These are phyloP conservation scores for Athelia psychrophila DNA, from an alignment of 1,284 basidiomycete species.

Conservation along the genomic window DNA sequence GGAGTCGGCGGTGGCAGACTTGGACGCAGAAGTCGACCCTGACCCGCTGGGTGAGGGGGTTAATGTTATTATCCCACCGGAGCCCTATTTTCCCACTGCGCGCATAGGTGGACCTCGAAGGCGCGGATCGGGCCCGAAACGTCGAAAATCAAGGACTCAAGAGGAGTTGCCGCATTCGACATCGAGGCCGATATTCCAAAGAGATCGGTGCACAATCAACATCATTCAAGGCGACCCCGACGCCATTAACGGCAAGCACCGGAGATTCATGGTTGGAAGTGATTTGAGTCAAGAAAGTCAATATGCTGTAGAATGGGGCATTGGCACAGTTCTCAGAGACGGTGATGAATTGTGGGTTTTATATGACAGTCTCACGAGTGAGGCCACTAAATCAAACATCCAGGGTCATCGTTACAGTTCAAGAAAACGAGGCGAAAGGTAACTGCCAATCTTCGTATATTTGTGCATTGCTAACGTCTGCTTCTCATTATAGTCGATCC, in stretches of 20 bases:
- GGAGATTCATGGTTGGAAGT: constrained; percentile 87
- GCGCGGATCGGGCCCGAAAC: constrained; percentile 41
- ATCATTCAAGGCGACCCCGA: constrained; percentile 83
- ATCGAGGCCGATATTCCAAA: constrained; percentile 80
- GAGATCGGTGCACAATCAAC: constrained; percentile 91
- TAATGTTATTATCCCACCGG: constrained; percentile 81
- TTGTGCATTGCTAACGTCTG: constrained; percentile 4
- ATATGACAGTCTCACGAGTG: constrained; percentile 15
- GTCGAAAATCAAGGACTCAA: constrained; percentile 55
- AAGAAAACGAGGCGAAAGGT: constrained; percentile 92
- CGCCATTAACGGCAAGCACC: constrained; percentile 50
- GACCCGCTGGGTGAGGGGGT: constrained; percentile 86
- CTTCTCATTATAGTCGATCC: constrained; percentile 66
- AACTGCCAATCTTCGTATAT: constrained; percentile 1
- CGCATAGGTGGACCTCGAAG: constrained; percentile 37
- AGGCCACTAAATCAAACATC: constrained; percentile 23
- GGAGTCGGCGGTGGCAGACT: constrained; percentile 21
- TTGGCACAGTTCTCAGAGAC: constrained; percentile 93
- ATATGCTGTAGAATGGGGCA: constrained; percentile 94
- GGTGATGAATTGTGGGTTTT: constrained; percentile 80
- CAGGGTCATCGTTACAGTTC: constrained; percentile 80
- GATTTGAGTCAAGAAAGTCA: constrained; percentile 92
- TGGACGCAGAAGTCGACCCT: constrained; percentile 54
- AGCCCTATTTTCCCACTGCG: constrained; percentile 76
- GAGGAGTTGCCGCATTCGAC: constrained; percentile 65